phyloP scores from a whole-genome alignment of 208 protist species.

The Acanthamoeba castellanii region DNA sequence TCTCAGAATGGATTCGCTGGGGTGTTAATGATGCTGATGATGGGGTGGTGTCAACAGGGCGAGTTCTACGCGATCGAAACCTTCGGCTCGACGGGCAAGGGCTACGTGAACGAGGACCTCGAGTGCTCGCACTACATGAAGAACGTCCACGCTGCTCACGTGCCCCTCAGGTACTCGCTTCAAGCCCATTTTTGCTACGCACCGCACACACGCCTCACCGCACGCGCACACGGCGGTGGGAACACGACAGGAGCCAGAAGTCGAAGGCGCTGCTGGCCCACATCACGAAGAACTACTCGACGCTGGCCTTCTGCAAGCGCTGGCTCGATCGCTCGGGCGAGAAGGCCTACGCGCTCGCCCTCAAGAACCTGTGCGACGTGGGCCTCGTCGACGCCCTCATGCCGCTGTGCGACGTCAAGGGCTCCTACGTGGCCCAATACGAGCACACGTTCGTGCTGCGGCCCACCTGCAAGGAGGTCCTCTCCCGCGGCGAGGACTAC shows the following conservation, averaged over 20 bases:
- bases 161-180: constrained; percentile 81
- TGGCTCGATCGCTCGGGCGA: constrained; percentile 96
- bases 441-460: constrained; percentile 97
- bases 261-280: constrained; percentile 84
- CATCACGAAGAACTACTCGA: constrained; percentile 93
- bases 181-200: no score
- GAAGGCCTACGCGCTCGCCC: constrained; percentile 87
- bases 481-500: constrained; percentile 97
- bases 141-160: constrained; percentile 87
- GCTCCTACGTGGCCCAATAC: constrained; percentile 98
- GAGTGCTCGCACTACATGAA: constrained; percentile 99
- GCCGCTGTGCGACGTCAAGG: constrained; percentile 96
- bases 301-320: constrained; percentile 98
- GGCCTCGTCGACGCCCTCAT: constrained; percentile 93
- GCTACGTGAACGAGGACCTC: constrained; percentile 95
- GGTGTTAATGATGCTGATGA: no score
- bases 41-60: no score
- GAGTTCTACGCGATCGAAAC: constrained; percentile 99
- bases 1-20: no score
- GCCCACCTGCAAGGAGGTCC: constrained; percentile 97
- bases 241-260: constrained; percentile 20
- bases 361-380: constrained; percentile 90
- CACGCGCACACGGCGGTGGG: no score
- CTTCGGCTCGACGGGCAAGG: constrained; percentile 98
- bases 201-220: no score